Evolutionary conservation across 2,329 filamentous ascomycete genomes (phyloP), one percentile per base, ranked within the genome.

Genomic region (Colletotrichum siamense): DNA sequence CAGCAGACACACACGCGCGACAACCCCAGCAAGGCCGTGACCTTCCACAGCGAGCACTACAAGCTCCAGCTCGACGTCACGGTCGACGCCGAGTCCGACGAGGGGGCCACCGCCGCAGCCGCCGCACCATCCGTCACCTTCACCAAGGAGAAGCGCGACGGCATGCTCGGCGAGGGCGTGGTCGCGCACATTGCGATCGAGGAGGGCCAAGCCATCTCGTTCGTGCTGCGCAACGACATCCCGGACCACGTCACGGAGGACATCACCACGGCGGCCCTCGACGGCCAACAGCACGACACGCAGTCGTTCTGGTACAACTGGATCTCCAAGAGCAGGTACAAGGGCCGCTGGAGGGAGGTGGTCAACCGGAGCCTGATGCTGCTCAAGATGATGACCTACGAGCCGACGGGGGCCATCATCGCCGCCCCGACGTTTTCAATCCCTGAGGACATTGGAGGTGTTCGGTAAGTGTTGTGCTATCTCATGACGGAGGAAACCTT

Each of bases 381-480:
- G 69, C 84, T 96, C 61, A 96, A 96, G 83, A 88, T 96, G 84
- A 87, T 96, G 79, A 95, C 94, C 0, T 96, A 93, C 79, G 94
- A 96, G 80, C 94, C 94, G 0, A 96, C 94, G 0, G 94, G 94
- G 3, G 94, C 94, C 10, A 95, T 96, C 67, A 89, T 95, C 39
- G 94, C 94, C 2, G 90, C 94, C 2, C 94, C 94, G 0, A 96
- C 94, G 0, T 96, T 96, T 80, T 95, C 94, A 1, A 89, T 96
- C 2, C 94, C 94, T 0, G 94, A 96, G 82, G 92, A 93, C 67
- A 90, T 95, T 52, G 94, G 94, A 22, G 94, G 94, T 16, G 85
- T 87, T 13, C 83, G 88, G 86, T 88, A 79, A 79, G 81, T 69
- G 5, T 12, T 24, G 13, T 36, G 16, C 0, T 3, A 18, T 3